Conservation (phyloP, 1,139 yeast species). For the Spencermartinsiella ligniputridi region DNA sequence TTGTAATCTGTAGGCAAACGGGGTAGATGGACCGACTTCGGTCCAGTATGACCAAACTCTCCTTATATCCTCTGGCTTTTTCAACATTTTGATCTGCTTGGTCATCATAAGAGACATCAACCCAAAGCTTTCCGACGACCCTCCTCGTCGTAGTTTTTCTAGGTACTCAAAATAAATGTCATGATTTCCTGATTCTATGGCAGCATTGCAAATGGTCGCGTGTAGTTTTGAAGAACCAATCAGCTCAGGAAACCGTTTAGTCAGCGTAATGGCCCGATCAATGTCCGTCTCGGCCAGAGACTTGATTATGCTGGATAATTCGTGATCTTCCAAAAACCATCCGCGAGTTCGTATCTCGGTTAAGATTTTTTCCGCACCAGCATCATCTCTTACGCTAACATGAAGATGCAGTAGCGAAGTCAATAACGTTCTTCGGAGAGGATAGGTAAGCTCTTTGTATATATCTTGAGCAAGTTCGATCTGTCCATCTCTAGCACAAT, state of each 20-base stretch:
- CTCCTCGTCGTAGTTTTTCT: neutral
- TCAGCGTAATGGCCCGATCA: constrained; percentile 13
- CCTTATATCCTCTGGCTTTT: neutral
- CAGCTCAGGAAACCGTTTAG: constrained; percentile 12
- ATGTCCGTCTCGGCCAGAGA: constrained; percentile 17
- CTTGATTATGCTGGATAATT: constrained; percentile 21
- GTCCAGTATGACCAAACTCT: neutral
- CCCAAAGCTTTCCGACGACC: neutral
- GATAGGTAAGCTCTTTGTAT: constrained; percentile 20
- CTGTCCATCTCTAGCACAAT: constrained; percentile 22
- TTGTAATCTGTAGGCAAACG: neutral
- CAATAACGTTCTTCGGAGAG: constrained; percentile 27
- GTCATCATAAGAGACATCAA: neutral
- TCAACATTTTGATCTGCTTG: neutral
- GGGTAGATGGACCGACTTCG: neutral
- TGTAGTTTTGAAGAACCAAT: constrained; percentile 9
- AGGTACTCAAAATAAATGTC: neutral
- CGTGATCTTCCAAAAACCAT: constrained; percentile 8
- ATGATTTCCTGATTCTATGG: neutral
- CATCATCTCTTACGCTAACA: constrained; percentile 37
- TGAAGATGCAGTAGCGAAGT: constrained; percentile 40
- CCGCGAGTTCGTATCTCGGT: constrained; percentile 27
- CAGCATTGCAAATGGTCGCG: constrained; percentile 5
- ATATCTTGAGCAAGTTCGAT: constrained; percentile 22
- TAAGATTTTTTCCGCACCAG: constrained; percentile 40